Base-by-base conservation (phyloP, 352 stramenopile species). In the Pythium utonaiense region DNA sequence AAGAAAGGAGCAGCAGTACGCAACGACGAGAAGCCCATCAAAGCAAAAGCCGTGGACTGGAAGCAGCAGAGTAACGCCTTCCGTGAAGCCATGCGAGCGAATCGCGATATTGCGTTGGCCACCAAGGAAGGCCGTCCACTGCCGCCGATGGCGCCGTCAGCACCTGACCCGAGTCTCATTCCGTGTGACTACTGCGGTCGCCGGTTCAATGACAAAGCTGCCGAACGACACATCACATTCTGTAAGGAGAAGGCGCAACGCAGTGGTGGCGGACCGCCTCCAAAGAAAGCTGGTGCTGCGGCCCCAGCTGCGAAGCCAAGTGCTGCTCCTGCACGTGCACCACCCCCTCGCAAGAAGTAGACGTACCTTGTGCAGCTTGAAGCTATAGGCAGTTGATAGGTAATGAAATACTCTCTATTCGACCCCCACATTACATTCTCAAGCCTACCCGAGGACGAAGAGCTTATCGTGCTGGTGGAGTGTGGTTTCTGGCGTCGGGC, bases 131-230 rank as follows among this genome's bases (percentile, higher is more conserved):
- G 79, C 8, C 78, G 78, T 21, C 71, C 88, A 22, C 59, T 88
- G 2, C 80, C 83, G 3, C 80, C 84, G 17, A 60, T 81, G 58
- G 67, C 78, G 25, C 78, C 80, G 12, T 83, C 83, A 0, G 82
- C 78, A 9, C 80, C 80, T 4, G 83, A 96, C 52, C 82, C 82
- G 34, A 95, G 81, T 40, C 71, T 97, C 7, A 91, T 98, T 21
- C 87, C 84, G 36, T 98, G 93, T 64, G 89, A 95, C 56, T 90
- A 95, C 67, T 98, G 93, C 66, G 83, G 75, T 53, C 83, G 93
- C 10, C 79, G 81, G 19, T 98, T 97, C 65, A 98, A 98, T 60
- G 86, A 97, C 33, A 86, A 86, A 28, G 91, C 93, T 0, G 93
- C 90, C 1, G 91, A 97, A 49, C 74, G 93, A 3, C 93, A 98